A percentile compares a stretch with the other conserved stretches of the same genome.
Conservation (phyloP, 2,329 filamentous ascomycete genomes). For the Pestalotiopsis sp. region DNA sequence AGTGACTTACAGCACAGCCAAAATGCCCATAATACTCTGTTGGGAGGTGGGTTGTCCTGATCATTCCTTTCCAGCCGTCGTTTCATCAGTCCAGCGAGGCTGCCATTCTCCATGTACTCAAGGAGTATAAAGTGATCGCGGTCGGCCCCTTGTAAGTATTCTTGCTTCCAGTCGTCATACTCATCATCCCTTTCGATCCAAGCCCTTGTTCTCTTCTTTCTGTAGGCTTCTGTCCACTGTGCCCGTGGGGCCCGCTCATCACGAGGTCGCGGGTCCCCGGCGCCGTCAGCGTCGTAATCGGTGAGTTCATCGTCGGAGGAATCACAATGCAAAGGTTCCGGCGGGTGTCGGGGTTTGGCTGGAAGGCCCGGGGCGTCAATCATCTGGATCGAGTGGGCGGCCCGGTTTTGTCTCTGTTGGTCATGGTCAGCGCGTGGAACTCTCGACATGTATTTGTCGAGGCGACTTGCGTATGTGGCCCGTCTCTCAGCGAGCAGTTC, state of each 20-base stretch:
- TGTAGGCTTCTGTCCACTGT: neutral
- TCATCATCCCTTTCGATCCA: neutral
- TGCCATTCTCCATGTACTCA: conserved; percentile 1
- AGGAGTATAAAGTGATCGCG: neutral
- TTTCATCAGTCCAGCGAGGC: neutral
- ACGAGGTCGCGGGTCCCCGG: neutral
- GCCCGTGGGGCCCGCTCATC: neutral
- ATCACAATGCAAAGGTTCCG: neutral
- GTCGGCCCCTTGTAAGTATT: neutral
- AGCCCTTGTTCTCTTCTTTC: neutral
- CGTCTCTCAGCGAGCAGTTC: neutral
- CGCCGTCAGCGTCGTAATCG: neutral
- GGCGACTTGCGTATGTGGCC: neutral
- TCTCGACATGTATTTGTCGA: neutral
- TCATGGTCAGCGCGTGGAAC: neutral
- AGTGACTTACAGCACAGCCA: neutral
- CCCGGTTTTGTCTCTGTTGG: neutral
- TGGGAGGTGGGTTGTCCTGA: neutral
- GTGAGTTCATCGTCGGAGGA: neutral
- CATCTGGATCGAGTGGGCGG: neutral
- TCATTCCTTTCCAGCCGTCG: neutral
- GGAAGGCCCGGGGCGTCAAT: neutral
- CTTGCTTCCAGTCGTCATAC: neutral
- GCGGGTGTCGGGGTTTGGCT: neutral
- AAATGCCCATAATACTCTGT: neutral